Evolutionary conservation across 768 basidiomycete species (phyloP).

Genomic region (Lyophyllum semitale): DNA sequence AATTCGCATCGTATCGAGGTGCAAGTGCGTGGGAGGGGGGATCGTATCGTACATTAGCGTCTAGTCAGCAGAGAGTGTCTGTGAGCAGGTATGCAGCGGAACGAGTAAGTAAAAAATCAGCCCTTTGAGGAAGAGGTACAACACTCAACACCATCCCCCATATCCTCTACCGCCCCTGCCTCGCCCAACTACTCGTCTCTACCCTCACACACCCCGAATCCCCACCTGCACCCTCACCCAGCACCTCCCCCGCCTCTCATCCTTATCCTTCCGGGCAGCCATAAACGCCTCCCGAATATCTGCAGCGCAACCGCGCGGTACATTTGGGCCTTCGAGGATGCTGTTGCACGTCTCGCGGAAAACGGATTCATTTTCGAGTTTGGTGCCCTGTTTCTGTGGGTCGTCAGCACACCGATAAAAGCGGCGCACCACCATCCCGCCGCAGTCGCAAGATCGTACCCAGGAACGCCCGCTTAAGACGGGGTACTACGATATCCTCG

Average conservation of each 20-base stretch:
- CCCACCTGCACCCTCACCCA: conserved; percentile 40
- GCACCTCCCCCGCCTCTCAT: no score
- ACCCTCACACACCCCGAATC: conserved; percentile 84
- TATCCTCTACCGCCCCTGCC: conserved; percentile 24
- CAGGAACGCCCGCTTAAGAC: no score
- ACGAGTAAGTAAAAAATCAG: not conserved
- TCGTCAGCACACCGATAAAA: no score
- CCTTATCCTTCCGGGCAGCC: conserved; percentile 66
- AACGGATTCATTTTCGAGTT: conserved; percentile 89
- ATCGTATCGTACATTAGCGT: conserved; percentile 5
- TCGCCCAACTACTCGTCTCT: conserved; percentile 66
- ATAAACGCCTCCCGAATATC: conserved; percentile 83
- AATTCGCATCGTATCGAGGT: conserved; percentile 13
- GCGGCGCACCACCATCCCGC: no score
- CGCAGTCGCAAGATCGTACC: no score
- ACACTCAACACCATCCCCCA: no score
- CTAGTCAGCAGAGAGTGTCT: no score
- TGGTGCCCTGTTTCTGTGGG: conserved; percentile 80
- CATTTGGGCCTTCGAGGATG: conserved; percentile 59
- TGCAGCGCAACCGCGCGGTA: conserved; percentile 71
- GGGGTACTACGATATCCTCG: no score
- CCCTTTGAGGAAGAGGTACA: no score
- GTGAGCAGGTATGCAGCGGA: not conserved
- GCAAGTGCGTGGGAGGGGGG: conserved; percentile 11
- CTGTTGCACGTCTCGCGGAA: conserved; percentile 87